These are phyloP conservation scores for Gossypium raimondii DNA, from an alignment of 345 rosid species.

Conservation along the genomic window DNA sequence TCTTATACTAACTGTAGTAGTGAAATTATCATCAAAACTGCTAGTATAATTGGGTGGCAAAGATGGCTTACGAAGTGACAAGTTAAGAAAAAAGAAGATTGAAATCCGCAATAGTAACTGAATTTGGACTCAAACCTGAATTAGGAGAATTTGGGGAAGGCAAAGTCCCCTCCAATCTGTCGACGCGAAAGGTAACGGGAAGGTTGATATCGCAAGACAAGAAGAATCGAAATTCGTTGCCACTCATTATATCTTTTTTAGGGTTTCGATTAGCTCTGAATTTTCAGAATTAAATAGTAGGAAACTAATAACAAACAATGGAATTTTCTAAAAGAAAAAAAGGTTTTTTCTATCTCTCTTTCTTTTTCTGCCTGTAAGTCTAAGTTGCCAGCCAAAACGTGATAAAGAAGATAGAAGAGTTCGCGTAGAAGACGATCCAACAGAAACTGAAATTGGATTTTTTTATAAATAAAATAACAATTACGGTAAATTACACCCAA, in stretches of 20 bases:
- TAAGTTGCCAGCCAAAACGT: not conserved
- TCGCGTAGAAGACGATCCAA: not conserved
- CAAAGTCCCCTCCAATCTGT: conserved; percentile 70
- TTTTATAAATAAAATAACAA: not conserved
- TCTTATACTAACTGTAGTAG: not conserved
- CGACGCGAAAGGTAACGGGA: conserved; percentile 87
- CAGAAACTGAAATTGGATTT: not conserved
- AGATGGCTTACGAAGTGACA: not conserved
- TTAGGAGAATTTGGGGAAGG: conserved; percentile 43
- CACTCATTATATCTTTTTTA: conserved; percentile 40
- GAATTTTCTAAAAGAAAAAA: not conserved
- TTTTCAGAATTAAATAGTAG: not conserved
- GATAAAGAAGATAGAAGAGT: not conserved
- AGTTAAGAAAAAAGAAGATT: not conserved
- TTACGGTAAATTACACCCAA: too few relatives aligned
- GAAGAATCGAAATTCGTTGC: conserved; percentile 94
- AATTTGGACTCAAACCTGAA: conserved; percentile 37
- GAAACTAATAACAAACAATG: not conserved
- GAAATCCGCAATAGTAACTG: not conserved
- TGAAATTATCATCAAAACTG: not conserved
- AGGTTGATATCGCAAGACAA: conserved; percentile 91
- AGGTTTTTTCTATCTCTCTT: too few relatives aligned
- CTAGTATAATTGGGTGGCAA: not conserved
- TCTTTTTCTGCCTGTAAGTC: not conserved
- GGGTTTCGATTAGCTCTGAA: conserved; percentile 10